These are phyloP conservation scores for Russula compacta DNA, from an alignment of 768 basidiomycete genomes.

Conservation along the genomic window DNA sequence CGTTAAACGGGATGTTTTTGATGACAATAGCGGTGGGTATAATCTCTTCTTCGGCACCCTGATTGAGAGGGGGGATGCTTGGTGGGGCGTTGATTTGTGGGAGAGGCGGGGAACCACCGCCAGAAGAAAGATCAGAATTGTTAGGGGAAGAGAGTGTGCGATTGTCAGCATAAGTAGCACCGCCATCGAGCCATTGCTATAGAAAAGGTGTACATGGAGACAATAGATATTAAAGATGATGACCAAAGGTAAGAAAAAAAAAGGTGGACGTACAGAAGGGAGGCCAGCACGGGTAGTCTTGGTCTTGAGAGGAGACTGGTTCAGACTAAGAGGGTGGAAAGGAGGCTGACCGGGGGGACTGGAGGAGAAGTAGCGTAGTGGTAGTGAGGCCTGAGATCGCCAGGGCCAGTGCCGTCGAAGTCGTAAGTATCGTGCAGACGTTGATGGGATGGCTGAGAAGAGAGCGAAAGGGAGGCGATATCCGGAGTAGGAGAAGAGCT, in stretches of 20 bases:
- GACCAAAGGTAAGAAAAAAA: constrained; percentile 17
- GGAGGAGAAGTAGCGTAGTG: constrained; percentile 60
- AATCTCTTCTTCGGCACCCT: constrained; percentile 72
- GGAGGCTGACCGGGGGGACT: constrained; percentile 41
- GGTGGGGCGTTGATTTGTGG: constrained; percentile 34
- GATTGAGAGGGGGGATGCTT: constrained; percentile 41
- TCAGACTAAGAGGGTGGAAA: constrained; percentile 45
- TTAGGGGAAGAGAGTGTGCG: constrained; percentile 80
- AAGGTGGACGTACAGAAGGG: constrained; percentile 48
- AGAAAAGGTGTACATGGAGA: constrained; percentile 16
- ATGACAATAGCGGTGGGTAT: constrained; percentile 99
- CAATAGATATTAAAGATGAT: constrained; percentile 1
- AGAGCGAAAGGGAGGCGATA: constrained; percentile 68
- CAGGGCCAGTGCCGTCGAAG: constrained; percentile 54
- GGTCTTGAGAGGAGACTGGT: constrained; percentile 65
- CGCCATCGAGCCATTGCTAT: constrained; percentile 83
- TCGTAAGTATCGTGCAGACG: constrained; percentile 83
- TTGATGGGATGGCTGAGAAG: constrained; percentile 53
- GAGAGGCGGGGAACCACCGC: constrained; percentile 71
- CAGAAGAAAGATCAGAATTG: constrained; percentile 83
- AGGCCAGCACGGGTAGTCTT: constrained; percentile 63
- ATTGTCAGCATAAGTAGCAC: constrained; percentile 43
- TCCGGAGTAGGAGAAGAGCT: constrained; percentile 63
- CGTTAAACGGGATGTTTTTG: constrained; percentile 99
- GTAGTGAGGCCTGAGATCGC: constrained; percentile 49